Conservation (phyloP, 2,329 filamentous ascomycete genomes). For the Thielaviopsis populi region DNA sequence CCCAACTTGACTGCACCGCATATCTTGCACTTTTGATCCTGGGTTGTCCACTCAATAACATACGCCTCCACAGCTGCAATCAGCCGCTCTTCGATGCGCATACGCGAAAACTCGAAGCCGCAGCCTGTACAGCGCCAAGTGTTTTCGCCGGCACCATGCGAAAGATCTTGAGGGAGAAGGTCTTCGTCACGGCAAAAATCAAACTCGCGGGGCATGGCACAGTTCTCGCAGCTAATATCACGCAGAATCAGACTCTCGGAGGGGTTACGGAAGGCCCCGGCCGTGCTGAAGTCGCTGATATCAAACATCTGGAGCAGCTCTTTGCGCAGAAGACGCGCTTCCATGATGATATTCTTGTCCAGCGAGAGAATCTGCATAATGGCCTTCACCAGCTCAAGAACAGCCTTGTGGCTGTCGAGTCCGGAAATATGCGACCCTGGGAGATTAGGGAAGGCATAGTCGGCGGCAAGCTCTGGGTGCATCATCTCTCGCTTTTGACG, state of each 20-base stretch:
- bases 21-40: constrained; percentile 68
- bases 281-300: constrained; percentile 79
- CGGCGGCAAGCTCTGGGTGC: constrained; percentile 71
- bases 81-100: constrained; percentile 70
- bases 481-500: constrained; percentile 79
- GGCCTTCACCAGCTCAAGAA: constrained; percentile 78
- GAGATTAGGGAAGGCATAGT: constrained; percentile 73
- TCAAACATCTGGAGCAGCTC: constrained; percentile 85
- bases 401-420: constrained; percentile 14
- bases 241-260: constrained; percentile 56
- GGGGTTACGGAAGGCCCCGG: constrained; percentile 79
- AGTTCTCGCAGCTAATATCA: constrained; percentile 76
- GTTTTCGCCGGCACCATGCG: constrained; percentile 24
- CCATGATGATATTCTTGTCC: constrained; percentile 78
- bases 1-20: constrained; percentile 66
- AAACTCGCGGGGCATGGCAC: constrained; percentile 74
- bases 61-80: constrained; percentile 61
- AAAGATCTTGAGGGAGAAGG: constrained; percentile 42
- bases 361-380: constrained; percentile 85
- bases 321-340: constrained; percentile 75
- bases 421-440: constrained; percentile 49
- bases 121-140: constrained; percentile 70
- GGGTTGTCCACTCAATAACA: constrained; percentile 67
- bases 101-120: constrained; percentile 56
- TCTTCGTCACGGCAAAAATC: constrained; percentile 86